A percentile compares a stretch with the other conserved stretches of the same genome.
These are phyloP conservation scores for Croton setiger DNA, from an alignment of 441 rosid genomes.

Conservation along the genomic window DNA sequence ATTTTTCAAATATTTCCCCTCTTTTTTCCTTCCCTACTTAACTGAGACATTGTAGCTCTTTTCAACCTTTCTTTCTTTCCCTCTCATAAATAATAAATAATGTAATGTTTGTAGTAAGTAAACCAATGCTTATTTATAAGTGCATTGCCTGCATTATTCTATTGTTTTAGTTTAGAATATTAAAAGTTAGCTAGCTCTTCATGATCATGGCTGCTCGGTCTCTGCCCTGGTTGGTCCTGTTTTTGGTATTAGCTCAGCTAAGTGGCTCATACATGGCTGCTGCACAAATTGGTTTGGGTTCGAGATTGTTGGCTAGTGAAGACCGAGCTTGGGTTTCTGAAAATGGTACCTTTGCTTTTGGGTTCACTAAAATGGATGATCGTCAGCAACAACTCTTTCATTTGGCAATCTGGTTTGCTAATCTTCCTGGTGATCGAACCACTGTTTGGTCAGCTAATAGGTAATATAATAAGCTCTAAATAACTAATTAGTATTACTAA, in stretches of 20 bases:
- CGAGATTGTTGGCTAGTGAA: slow-evolving; percentile 47
- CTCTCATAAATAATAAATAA: slow-evolving; percentile 17
- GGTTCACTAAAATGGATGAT: slow-evolving; percentile 46
- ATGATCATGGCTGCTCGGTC: slow-evolving; percentile 23
- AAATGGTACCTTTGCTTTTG: slow-evolving; percentile 73
- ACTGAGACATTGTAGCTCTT: neutral
- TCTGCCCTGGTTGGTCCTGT: slow-evolving; percentile 12
- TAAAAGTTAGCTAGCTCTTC: neutral
- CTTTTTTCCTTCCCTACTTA: slow-evolving; percentile 14
- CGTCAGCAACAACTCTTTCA: slow-evolving; percentile 30
- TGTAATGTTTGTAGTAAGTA: no score
- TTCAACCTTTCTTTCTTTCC: slow-evolving; percentile 9
- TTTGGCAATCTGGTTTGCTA: slow-evolving; percentile 71
- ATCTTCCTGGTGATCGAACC: slow-evolving; percentile 76
- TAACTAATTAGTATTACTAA: no score
- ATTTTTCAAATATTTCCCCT: neutral
- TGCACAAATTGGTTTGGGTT: slow-evolving; percentile 47
- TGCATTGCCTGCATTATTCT: neutral
- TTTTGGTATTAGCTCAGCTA: slow-evolving; percentile 24
- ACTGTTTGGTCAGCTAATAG: slow-evolving; percentile 82
- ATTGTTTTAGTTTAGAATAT: neutral
- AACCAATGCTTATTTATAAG: neutral
- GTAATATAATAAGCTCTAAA: no score
- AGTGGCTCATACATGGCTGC: slow-evolving; percentile 27
- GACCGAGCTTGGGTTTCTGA: slow-evolving; percentile 56